These are phyloP conservation scores for Eimeria praecox DNA, from an alignment of 169 alveolate species.

Conservation along the genomic window DNA sequence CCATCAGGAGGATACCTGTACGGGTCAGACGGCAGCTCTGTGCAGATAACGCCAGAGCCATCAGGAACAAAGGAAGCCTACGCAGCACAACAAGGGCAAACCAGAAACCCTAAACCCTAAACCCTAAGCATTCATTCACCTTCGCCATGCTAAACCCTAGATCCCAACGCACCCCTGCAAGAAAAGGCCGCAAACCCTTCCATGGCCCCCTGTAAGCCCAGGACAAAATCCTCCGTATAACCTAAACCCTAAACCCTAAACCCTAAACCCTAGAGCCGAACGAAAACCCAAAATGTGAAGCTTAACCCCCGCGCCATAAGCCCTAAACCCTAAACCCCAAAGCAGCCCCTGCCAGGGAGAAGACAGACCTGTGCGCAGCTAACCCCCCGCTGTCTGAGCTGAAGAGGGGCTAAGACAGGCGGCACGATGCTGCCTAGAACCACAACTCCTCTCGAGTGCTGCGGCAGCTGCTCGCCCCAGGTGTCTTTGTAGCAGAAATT, in stretches of 20 bases:
- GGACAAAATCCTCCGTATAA: too few relatives aligned
- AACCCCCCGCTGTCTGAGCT: neutral
- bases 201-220: neutral
- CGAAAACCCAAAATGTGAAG: too few relatives aligned
- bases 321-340: neutral
- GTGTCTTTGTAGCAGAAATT: slow-evolving; percentile 35
- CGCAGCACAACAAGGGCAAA: too few relatives aligned
- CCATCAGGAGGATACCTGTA: neutral
- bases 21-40: slow-evolving; percentile 42
- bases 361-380: slow-evolving; percentile 50
- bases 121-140: neutral
- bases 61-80: slow-evolving; percentile 47
- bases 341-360: neutral
- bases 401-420: neutral
- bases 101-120: neutral
- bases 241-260: neutral
- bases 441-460: slow-evolving; percentile 30
- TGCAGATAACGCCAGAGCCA: slow-evolving; percentile 54
- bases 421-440: slow-evolving; percentile 30
- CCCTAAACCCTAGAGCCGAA: slow-evolving; percentile 12
- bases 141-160: neutral
- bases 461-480: slow-evolving; percentile 69
- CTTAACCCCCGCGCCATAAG: neutral
- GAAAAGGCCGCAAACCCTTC: neutral
- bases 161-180: neutral